phyloP scores from a whole-genome alignment of 352 stramenopile species.

The Pythium apleroticum region DNA sequence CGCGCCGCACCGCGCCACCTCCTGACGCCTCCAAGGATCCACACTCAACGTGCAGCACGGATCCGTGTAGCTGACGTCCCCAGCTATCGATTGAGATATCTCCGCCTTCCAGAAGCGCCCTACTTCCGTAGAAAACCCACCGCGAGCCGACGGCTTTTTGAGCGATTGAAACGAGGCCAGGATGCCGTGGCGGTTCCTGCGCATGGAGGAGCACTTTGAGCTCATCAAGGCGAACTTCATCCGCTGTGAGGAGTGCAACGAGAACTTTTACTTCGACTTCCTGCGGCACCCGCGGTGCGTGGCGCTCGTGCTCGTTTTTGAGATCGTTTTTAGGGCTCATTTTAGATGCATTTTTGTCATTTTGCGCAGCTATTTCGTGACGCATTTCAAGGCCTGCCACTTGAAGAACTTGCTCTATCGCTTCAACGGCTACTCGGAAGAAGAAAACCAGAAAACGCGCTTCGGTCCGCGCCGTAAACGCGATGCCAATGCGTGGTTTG shows the following conservation, averaged over 20 bases:
- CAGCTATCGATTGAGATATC: not conserved
- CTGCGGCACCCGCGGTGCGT: constrained; percentile 61
- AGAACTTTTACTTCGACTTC: constrained; percentile 84
- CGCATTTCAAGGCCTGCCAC: constrained; percentile 80
- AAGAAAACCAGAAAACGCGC: constrained; percentile 72
- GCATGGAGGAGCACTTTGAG: constrained; percentile 71
- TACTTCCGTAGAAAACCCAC: not conserved
- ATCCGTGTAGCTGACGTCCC: not conserved
- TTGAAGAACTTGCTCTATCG: constrained; percentile 78
- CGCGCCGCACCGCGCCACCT: not conserved
- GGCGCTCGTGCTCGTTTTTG: constrained; percentile 5
- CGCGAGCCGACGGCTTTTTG: not conserved
- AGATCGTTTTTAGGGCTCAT: not conserved
- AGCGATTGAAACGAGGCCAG: not conserved
- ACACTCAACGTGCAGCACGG: not conserved
- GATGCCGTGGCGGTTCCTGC: constrained; percentile 36
- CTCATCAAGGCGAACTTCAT: constrained; percentile 67
- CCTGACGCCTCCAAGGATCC: not conserved
- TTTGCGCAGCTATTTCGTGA: constrained; percentile 64
- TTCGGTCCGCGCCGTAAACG: constrained; percentile 71
- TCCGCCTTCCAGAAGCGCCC: not conserved
- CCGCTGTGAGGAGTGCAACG: constrained; percentile 76
- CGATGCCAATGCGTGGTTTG: constrained; percentile 70
- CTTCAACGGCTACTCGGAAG: constrained; percentile 71
- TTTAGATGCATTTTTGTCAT: not conserved